Base-by-base conservation (phyloP, 1,284 basidiomycete species). In the Apiotrichum veenhuisii region DNA sequence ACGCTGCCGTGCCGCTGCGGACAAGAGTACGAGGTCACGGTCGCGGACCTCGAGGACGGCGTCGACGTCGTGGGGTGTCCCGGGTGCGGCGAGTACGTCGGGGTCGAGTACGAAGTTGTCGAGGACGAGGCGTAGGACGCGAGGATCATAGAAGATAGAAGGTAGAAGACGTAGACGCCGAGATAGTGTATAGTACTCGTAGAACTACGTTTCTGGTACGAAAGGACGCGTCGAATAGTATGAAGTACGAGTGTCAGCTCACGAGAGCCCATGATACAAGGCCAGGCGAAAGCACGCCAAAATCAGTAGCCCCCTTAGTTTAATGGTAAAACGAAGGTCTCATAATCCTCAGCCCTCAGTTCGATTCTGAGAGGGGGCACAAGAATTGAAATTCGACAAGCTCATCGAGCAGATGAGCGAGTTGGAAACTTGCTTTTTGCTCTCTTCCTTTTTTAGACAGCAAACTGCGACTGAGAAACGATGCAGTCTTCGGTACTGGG, bases 71-170 rank as follows among this genome's bases (percentile, higher is more conserved):
- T 80, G 0, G 74, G 74, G 1, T 80, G 79, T 61, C 73, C 71
- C 11, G 78, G 78, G 0, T 80, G 78, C 56, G 78, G 77, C 12
- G 78, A 80, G 62, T 74, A 75, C 64, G 66, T 78, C 4, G 65
- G 71, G 2, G 77, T 80, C 18, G 74, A 74, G 38, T 79, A 80
- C 50, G 74, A 78, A 54, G 76, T 68, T 0, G 59, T 78, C 0
- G 70, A 69, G 25, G 75, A 73, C 26, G 65, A 50, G 36, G 15
- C 23, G 5, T 71, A 69, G 38, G 37, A 22, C 20, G 33, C 30
- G n/a, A n/a, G n/a, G n/a, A n/a, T n/a, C n/a, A n/a, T n/a, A 34
- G 18, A n/a, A 25, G 20, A 23, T 33, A 7, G n/a, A 2, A 18
- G 20, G 25, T 14, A 48, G 23, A 25, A 25, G 25, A 51, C 23